phyloP scores from a whole-genome alignment of 306 rosid genomes.

The Ceratonia siliqua region DNA sequence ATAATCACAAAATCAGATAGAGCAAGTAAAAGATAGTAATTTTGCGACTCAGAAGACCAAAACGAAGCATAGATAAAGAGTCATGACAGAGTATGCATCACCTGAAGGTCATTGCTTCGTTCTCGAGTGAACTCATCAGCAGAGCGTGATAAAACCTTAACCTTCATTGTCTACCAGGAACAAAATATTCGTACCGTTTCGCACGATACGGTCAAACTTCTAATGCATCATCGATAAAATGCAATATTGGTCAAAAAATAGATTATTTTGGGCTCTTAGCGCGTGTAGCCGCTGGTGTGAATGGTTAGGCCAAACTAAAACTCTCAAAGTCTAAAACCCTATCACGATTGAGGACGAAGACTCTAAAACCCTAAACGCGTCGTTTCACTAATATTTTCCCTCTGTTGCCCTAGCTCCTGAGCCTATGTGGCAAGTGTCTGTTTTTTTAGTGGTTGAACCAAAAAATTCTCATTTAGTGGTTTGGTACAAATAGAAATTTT shows the following conservation, averaged over 20 bases:
- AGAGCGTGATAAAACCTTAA: conserved; percentile 87
- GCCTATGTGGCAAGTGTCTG: no score
- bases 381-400: no score
- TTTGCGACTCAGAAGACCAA: background rate
- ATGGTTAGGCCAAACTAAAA: background rate
- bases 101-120: conserved; percentile 95
- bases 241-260: background rate
- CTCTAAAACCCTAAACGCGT: no score
- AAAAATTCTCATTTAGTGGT: no score
- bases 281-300: background rate
- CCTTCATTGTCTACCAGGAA: conserved; percentile 50
- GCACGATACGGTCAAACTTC: background rate
- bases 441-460: no score
- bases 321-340: background rate
- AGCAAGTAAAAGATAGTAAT: background rate
- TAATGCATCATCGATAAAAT: background rate
- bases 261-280: background rate
- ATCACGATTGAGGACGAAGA: background rate
- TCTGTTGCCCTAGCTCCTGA: no score
- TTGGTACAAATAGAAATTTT: no score
- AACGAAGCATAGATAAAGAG: background rate
- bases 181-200: background rate
- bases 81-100: conserved; percentile 8
- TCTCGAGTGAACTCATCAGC: conserved; percentile 84
- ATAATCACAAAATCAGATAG: background rate